Evolutionary conservation across 2,329 filamentous ascomycete genomes (phyloP).

Genomic region (Sarocladium strictum): DNA sequence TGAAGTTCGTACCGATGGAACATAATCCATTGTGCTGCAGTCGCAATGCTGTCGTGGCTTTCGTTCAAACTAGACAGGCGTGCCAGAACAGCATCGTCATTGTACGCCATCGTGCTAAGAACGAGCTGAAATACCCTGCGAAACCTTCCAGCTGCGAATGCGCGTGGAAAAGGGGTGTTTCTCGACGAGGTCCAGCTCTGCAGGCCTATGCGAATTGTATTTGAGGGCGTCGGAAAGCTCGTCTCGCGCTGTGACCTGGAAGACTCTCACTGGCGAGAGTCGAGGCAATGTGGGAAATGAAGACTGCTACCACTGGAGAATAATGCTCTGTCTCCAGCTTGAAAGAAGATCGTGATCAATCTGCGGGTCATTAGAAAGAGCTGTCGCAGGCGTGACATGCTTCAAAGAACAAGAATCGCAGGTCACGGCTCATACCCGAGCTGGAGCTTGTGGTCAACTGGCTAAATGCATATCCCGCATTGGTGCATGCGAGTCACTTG

Average conservation of each 20-base stretch:
- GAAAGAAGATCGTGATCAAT: background rate
- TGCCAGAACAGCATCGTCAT: conserved; percentile 88
- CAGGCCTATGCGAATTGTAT: too few relatives aligned
- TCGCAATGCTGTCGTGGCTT: conserved; percentile 94
- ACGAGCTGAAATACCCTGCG: background rate
- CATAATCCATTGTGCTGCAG: conserved; percentile 98
- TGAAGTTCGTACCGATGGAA: conserved; percentile 69
- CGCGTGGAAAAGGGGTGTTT: too few relatives aligned
- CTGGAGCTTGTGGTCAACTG: background rate
- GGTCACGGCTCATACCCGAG: background rate
- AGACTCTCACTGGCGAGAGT: too few relatives aligned
- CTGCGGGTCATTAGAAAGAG: background rate
- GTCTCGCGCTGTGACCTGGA: too few relatives aligned
- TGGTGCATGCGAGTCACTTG: background rate
- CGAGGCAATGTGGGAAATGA: too few relatives aligned
- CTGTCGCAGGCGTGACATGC: background rate
- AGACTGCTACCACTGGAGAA: too few relatives aligned
- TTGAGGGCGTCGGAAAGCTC: too few relatives aligned
- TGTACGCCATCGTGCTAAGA: conserved; percentile 76
- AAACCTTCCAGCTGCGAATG: background rate
- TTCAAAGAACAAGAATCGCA: background rate
- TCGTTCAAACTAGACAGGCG: conserved; percentile 95
- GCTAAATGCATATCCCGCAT: conserved; percentile 10
- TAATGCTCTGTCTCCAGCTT: too few relatives aligned
- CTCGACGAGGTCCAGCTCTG: too few relatives aligned